phyloP scores from a whole-genome alignment of 1,284 basidiomycete species.

The Exobasidium rhododendri region DNA sequence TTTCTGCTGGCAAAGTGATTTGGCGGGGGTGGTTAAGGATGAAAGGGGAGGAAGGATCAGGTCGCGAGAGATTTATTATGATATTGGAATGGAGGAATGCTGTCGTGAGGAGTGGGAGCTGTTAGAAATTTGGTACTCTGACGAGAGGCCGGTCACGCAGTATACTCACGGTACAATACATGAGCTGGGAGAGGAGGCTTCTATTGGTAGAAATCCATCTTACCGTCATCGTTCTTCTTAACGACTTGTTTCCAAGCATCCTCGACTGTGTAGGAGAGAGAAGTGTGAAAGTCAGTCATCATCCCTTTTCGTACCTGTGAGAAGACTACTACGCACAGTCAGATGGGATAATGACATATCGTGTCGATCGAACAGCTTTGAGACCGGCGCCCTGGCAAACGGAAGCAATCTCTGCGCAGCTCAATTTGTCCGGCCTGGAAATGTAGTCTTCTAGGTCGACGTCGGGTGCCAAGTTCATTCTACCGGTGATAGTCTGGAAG shows the following conservation, averaged over 20 bases:
- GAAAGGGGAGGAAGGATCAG: not conserved
- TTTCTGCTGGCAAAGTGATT: not conserved
- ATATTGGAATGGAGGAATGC: too few relatives aligned
- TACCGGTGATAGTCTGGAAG: constrained; percentile 94
- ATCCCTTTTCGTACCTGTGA: not conserved
- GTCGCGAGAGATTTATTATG: too few relatives aligned
- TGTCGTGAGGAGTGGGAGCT: too few relatives aligned
- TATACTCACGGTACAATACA: not conserved
- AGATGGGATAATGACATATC: constrained; percentile 89
- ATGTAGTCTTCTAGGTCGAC: constrained; percentile 99
- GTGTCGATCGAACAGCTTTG: constrained; percentile 96
- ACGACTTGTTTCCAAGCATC: constrained; percentile 52
- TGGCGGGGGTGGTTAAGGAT: not conserved
- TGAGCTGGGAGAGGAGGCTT: too few relatives aligned
- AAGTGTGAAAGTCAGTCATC: not conserved
- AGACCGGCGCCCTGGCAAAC: constrained; percentile 96
- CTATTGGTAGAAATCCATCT: constrained; percentile 49
- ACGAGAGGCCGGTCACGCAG: too few relatives aligned
- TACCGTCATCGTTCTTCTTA: constrained; percentile 50
- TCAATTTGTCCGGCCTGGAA: constrained; percentile 89
- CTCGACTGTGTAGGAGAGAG: constrained; percentile 8
- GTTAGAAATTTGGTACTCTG: too few relatives aligned
- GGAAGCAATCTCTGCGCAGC: constrained; percentile 90
- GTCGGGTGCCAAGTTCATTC: constrained; percentile 97
- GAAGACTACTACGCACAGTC: too few relatives aligned